Evolutionary conservation across 345 rosid species (phyloP), one percentile per base, ranked within the genome.

Genomic region (Aurinia saxatilis): DNA sequence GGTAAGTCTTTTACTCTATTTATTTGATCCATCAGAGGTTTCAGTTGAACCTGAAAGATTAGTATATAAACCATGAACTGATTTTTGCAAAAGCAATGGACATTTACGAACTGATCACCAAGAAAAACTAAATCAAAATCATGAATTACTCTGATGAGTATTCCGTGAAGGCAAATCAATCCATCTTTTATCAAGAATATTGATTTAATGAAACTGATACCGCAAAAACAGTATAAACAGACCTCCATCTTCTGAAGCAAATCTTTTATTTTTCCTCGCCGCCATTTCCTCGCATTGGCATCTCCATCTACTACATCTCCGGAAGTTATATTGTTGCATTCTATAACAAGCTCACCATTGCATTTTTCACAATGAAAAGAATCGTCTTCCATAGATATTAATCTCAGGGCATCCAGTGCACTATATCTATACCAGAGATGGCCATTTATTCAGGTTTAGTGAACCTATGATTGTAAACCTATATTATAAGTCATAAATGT

Each of bases 281-380:
- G 82, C 9, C 81, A 71, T 68, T 80, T 82, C 72, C 86, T 79
- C 60, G 86, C 86, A 80, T 83, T 83, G 59, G 84, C 88, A 76
- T 79, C 91, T 57, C 91, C 91, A 67, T 83, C 90, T 57, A 86
- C 85, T n/a, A 65, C 84, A 58, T 87, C 99, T 78, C 85, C 87
- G 23, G 82, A 80, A 30, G 77, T 85, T 66, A 84, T 61, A 70
- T 84, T 90, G 80, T 86, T 91, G 54, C 91, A 54, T 73, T 74
- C 97, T 33, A 88, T 90, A 69, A 85, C 88, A 72, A 93, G 92
- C 65, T 81, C 95, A 66, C 88, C 88, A 61, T 93, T 80, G 77
- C 97, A 93, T 57, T 72, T 87, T 70, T 90, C 97, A 60, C 99
- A 93, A 56, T 82, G 91, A 57, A 93, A 92, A 74, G 68, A 80